Percentiles rank a stretch among this genome's conserved stretches.
Conservation (phyloP, 495 filamentous ascomycete species). For the Neurospora sp. region DNA sequence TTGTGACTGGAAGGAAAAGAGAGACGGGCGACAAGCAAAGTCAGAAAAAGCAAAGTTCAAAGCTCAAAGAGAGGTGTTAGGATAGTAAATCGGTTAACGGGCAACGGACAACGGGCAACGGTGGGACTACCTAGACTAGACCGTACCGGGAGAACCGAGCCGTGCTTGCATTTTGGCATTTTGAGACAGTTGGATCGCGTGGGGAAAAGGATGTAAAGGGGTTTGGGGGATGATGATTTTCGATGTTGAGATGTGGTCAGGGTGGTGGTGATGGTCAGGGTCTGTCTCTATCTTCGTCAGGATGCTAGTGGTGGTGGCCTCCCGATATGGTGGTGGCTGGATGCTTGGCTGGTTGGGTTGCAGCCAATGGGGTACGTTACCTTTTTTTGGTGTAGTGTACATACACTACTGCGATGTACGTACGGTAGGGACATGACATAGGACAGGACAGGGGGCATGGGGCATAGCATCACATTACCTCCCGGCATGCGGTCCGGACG, state of each 20-base stretch:
- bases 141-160: neutral
- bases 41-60: neutral
- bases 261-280: neutral
- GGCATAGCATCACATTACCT: neutral
- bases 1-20: neutral
- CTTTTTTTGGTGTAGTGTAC: neutral
- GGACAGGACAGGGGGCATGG: neutral
- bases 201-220: neutral
- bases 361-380: neutral
- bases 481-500: neutral
- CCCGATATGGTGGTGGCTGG: neutral
- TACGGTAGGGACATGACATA: neutral
- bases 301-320: neutral
- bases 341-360: neutral
- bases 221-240: neutral
- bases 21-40: neutral
- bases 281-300: neutral
- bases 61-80: neutral
- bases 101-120: neutral
- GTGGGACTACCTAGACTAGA: neutral
- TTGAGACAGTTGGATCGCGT: neutral
- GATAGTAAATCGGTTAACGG: neutral
- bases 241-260: neutral
- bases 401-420: neutral
- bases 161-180: neutral